Evolutionary conservation across 2,329 filamentous ascomycete species (phyloP).

Genomic region (Nemania sp.): DNA sequence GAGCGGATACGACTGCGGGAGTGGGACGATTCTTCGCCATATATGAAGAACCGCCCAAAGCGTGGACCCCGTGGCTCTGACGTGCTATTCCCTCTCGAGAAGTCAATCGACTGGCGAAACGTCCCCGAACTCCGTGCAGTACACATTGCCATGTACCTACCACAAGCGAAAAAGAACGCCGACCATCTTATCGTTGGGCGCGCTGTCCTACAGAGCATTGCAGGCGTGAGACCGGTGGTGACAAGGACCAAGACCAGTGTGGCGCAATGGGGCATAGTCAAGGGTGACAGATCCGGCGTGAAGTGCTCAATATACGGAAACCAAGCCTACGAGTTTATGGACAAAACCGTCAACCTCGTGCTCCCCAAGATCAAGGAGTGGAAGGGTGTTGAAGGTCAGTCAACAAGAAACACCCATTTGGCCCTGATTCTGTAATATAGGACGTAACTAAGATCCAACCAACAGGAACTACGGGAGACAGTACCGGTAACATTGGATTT

Average conservation of each 20-base stretch:
- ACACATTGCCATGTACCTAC: constrained; percentile 81
- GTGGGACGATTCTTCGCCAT: constrained; percentile 93
- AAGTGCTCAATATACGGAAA: constrained; percentile 84
- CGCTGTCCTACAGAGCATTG: constrained; percentile 87
- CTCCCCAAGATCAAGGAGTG: constrained; percentile 97
- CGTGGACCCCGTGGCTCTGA: constrained; percentile 86
- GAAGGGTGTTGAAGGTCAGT: constrained; percentile 70
- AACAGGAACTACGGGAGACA: constrained; percentile 77
- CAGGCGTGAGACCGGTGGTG: constrained; percentile 77
- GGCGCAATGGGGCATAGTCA: constrained; percentile 78
- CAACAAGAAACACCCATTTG: constrained; percentile 30
- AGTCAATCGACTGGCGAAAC: constrained; percentile 82
- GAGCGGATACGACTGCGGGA: constrained; percentile 76
- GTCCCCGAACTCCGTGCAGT: constrained; percentile 85
- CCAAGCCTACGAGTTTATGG: constrained; percentile 88
- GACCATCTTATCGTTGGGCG: constrained; percentile 84
- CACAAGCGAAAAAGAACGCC: constrained; percentile 76
- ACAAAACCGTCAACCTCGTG: constrained; percentile 90
- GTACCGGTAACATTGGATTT: constrained; percentile 86
- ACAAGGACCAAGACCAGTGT: constrained; percentile 79
- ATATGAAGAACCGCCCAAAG: constrained; percentile 90
- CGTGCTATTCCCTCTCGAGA: constrained; percentile 77
- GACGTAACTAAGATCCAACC: constrained; percentile 28
- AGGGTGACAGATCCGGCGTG: constrained; percentile 77
- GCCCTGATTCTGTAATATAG: neutral